Conservation (phyloP, 192 early-diverging fungal species). For the Entomortierella lignicola region DNA sequence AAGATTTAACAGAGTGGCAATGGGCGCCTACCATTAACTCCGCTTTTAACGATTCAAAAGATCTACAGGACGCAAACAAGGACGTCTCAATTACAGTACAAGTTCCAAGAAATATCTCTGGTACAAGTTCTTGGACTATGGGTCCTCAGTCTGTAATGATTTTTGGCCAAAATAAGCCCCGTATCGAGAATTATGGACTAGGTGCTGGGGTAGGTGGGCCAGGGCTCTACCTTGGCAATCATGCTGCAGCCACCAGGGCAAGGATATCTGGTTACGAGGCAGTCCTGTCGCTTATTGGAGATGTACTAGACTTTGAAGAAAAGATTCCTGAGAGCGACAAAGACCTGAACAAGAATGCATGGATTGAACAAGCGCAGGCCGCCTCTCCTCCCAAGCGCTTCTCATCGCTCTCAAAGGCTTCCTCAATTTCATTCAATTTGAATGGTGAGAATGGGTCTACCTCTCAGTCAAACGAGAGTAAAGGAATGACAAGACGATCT, state of each 20-base stretch:
- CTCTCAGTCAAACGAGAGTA: background rate
- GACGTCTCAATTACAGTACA: slow-evolving; percentile 31
- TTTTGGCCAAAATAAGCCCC: slow-evolving; percentile 31
- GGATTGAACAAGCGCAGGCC: slow-evolving; percentile 37
- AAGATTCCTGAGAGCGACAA: slow-evolving; percentile 44
- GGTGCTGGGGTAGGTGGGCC: slow-evolving; percentile 29
- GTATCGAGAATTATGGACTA: slow-evolving; percentile 1
- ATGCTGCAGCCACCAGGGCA: slow-evolving; percentile 45
- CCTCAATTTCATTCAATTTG: slow-evolving; percentile 4
- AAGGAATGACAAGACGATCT: slow-evolving; percentile 8
- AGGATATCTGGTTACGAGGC: slow-evolving; percentile 48
- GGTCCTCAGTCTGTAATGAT: slow-evolving; percentile 48
- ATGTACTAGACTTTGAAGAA: slow-evolving; percentile 45
- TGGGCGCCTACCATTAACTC: slow-evolving; percentile 43
- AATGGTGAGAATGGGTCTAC: no score
- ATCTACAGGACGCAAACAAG: background rate
- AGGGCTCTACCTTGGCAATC: slow-evolving; percentile 48
- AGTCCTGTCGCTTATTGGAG: slow-evolving; percentile 36
- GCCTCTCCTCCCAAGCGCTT: slow-evolving; percentile 1
- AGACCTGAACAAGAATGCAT: slow-evolving; percentile 40
- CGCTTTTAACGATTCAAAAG: background rate
- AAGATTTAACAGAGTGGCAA: slow-evolving; percentile 30
- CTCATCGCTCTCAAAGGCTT: slow-evolving; percentile 23
- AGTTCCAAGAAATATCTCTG: slow-evolving; percentile 33
- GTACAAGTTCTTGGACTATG: slow-evolving; percentile 34